These are phyloP conservation scores for Calonectria pteridis DNA, from an alignment of 2,329 filamentous ascomycete species.

Conservation along the genomic window DNA sequence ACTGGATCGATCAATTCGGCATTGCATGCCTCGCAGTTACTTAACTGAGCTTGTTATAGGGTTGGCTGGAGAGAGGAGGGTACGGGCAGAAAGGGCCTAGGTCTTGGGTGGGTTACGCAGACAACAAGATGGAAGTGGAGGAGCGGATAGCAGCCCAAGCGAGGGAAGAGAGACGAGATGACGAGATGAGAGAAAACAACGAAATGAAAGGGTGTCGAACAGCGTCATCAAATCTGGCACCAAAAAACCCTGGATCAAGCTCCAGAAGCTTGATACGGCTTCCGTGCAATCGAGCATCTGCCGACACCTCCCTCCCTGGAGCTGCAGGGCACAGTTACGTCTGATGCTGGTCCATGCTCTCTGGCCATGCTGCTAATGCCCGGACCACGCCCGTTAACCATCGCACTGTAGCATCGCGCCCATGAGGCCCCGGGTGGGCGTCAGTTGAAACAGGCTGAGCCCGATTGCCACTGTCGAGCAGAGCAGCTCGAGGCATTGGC, in stretches of 20 bases:
- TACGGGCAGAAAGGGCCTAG: neutral
- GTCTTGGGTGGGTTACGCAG: neutral
- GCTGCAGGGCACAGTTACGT: conserved; percentile 3
- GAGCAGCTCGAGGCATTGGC: neutral
- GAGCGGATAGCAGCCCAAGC: neutral
- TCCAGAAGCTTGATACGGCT: conserved; percentile 2
- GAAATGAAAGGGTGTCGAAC: neutral
- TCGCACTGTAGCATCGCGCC: conserved; percentile 2
- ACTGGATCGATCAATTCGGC: conserved; percentile 28
- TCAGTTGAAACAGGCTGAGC: conserved; percentile 7
- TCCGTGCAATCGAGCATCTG: conserved; percentile 17
- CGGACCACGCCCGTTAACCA: neutral
- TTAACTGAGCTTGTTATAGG: conserved; percentile 20
- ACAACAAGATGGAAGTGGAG: neutral
- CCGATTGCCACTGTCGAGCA: neutral
- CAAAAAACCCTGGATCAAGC: conserved; percentile 5
- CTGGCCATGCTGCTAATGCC: neutral
- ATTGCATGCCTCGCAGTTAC: conserved; percentile 13
- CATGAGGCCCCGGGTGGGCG: neutral
- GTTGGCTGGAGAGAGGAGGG: conserved; percentile 11
- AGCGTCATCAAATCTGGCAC: neutral
- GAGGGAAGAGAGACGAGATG: conserved; percentile 18
- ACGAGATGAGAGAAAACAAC: conserved; percentile 13
- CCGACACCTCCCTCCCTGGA: conserved; percentile 7
- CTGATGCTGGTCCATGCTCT: conserved; percentile 2